Evolutionary conservation across 352 stramenopile genomes (phyloP).

Genomic region (Globisporangium nunn): DNA sequence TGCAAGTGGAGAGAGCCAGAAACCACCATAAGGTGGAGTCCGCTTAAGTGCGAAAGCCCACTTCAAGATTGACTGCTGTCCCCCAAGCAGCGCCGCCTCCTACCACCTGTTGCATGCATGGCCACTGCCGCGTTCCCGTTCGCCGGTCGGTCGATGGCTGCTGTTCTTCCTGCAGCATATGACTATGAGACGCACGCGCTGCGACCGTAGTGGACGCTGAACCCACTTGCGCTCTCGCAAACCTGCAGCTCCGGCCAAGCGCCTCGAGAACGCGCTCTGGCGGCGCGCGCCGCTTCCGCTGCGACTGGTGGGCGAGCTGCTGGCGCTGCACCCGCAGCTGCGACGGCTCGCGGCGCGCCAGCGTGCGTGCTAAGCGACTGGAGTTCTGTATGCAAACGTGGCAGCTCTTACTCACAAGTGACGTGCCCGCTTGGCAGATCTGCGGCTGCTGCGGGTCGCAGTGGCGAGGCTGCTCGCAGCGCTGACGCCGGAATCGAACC

Average conservation of each 20-base stretch:
- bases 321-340: neutral
- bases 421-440: neutral
- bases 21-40: neutral
- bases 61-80: too few relatives aligned
- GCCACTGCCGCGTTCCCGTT: conserved; percentile 1
- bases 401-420: neutral
- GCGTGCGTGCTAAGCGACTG: neutral
- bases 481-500: neutral
- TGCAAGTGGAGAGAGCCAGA: neutral
- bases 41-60: neutral
- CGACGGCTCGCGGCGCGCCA: neutral
- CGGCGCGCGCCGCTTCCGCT: neutral
- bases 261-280: conserved; percentile 5
- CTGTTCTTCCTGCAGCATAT: neutral
- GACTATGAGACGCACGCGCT: too few relatives aligned
- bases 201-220: neutral
- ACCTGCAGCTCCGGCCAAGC: neutral
- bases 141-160: neutral
- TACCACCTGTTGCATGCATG: neutral
- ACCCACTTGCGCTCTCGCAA: too few relatives aligned
- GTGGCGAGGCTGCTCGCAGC: neutral
- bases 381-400: too few relatives aligned
- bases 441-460: neutral
- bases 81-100: neutral
- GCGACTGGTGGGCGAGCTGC: neutral